These are phyloP conservation scores for Fragaria iinumae DNA, from an alignment of 306 rosid species.

Conservation along the genomic window DNA sequence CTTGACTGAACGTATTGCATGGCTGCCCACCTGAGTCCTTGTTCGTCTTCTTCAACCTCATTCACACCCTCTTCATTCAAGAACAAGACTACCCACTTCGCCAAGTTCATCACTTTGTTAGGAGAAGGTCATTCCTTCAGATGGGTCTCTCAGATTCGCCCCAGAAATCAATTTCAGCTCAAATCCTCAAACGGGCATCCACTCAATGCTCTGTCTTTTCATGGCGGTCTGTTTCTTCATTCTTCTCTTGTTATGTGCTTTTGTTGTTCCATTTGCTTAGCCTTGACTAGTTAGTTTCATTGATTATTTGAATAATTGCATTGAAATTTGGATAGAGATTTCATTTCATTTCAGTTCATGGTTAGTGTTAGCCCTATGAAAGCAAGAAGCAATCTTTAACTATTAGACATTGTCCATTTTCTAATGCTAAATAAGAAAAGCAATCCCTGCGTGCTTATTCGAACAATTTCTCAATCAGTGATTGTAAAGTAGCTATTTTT, in stretches of 20 bases:
- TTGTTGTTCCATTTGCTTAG: not conserved
- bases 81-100: conserved; percentile 34
- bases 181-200: conserved; percentile 82
- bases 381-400: conserved; percentile 3
- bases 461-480: conserved; percentile 1
- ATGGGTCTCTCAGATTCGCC: conserved; percentile 43
- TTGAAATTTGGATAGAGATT: not conserved
- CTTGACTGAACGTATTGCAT: conserved; percentile 31
- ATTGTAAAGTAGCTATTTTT: not conserved
- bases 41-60: conserved; percentile 46
- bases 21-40: conserved; percentile 49
- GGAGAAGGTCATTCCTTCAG: conserved; percentile 27
- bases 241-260: not conserved
- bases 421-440: not conserved
- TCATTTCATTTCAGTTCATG: not conserved
- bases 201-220: conserved; percentile 55
- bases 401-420: conserved; percentile 2
- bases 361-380: not conserved
- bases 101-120: conserved; percentile 32
- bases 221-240: conserved; percentile 57
- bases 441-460: not conserved
- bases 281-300: not conserved
- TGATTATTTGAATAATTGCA: conserved; percentile 3
- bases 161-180: conserved; percentile 51
- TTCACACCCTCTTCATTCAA: conserved; percentile 37